A percentile compares a stretch with the other conserved stretches of the same genome.
Conservation (phyloP, 176 grass and related monocot genomes). For the Calamus simplicifolius region DNA sequence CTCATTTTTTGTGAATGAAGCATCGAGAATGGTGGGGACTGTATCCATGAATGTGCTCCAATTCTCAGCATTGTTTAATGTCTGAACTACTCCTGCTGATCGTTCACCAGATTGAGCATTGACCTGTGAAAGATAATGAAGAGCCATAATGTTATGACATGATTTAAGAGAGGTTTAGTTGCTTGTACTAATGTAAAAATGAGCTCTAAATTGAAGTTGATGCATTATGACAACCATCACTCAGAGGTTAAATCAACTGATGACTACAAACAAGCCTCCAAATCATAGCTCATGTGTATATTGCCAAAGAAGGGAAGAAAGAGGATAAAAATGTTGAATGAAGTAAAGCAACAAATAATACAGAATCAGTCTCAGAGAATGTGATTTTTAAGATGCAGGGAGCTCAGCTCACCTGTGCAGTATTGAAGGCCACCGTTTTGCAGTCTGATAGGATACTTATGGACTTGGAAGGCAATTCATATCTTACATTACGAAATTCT, state of each 20-base stretch:
- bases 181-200: too few relatives aligned
- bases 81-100: slow-evolving; percentile 33
- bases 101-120: slow-evolving; percentile 47
- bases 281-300: neutral
- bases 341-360: too few relatives aligned
- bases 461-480: slow-evolving; percentile 47
- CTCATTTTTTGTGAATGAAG: slow-evolving; percentile 23
- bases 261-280: too few relatives aligned
- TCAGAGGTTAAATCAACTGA: too few relatives aligned
- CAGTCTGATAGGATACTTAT: slow-evolving; percentile 69
- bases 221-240: too few relatives aligned
- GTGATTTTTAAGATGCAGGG: slow-evolving; percentile 3
- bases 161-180: too few relatives aligned
- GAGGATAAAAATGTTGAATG: too few relatives aligned
- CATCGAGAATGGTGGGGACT: slow-evolving; percentile 24
- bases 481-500: slow-evolving; percentile 43
- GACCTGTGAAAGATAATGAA: slow-evolving; percentile 37
- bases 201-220: too few relatives aligned
- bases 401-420: slow-evolving; percentile 42
- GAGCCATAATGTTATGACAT: neutral
- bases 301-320: too few relatives aligned
- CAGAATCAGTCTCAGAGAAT: too few relatives aligned
- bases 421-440: slow-evolving; percentile 55
- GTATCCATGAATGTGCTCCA: slow-evolving; percentile 60
- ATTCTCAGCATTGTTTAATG: slow-evolving; percentile 27